Conservation (phyloP, 2,329 filamentous ascomycete species). For the Penicillium sp. region DNA sequence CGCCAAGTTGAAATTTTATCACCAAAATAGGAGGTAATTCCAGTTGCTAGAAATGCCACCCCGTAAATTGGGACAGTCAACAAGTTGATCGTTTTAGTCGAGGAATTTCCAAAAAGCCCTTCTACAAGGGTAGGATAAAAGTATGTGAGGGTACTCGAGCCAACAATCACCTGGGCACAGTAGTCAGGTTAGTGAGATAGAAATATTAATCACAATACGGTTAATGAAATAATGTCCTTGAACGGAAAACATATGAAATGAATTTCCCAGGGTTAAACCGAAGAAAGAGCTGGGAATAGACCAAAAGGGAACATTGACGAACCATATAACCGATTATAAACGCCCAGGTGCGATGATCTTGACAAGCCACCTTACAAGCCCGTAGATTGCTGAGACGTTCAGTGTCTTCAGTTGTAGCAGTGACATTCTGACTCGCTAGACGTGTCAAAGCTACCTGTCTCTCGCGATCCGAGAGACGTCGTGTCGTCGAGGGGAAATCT, state of each 20-base stretch:
- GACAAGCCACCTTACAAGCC: conserved; percentile 20
- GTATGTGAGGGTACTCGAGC: conserved; percentile 36
- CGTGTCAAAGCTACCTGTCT: conserved; percentile 1
- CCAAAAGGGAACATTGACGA: neutral
- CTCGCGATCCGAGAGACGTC: neutral
- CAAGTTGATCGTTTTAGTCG: conserved; percentile 25
- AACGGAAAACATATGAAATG: neutral
- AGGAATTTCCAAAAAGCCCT: conserved; percentile 25
- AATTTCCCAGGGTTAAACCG: neutral
- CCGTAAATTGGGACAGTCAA: conserved; percentile 56
- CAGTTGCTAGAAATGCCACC: conserved; percentile 56
- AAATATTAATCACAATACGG: too few species aligned
- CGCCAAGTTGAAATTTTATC: conserved; percentile 53
- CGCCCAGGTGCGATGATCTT: conserved; percentile 42
- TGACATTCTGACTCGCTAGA: neutral
- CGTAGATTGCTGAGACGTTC: conserved; percentile 13
- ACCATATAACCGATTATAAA: conserved; percentile 50
- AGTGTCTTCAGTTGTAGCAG: neutral
- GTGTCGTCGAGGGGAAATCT: conserved; percentile 1
- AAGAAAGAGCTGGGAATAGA: neutral
- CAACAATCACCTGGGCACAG: conserved; percentile 35
- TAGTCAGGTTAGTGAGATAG: neutral
- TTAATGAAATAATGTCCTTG: neutral
- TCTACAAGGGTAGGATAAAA: conserved; percentile 35
- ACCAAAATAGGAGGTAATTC: conserved; percentile 51